phyloP scores from a whole-genome alignment of 2,329 filamentous ascomycete genomes.

The Neonectria sp. region DNA sequence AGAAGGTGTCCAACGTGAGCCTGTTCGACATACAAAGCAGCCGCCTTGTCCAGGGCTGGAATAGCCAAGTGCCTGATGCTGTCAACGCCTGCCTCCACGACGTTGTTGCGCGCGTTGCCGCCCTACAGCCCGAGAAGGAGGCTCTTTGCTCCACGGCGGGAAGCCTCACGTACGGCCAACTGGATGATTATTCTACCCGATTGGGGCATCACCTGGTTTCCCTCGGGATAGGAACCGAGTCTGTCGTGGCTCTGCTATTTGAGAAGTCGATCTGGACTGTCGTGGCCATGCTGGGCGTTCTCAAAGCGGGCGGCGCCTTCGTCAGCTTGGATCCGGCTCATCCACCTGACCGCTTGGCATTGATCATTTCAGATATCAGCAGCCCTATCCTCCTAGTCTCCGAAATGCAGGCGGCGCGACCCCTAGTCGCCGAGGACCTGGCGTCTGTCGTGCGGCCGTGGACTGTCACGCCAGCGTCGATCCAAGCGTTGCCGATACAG shows the following conservation, averaged over 20 bases:
- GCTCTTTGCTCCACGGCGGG: constrained; percentile 14
- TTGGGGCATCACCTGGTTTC: constrained; percentile 7
- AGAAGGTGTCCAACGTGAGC: constrained; percentile 16
- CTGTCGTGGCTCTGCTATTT: constrained; percentile 49
- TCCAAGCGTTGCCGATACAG: constrained; percentile 4
- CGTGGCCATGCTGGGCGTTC: constrained; percentile 42
- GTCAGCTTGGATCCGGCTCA: constrained; percentile 28
- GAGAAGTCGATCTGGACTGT: constrained; percentile 43
- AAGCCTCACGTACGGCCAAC: constrained; percentile 15
- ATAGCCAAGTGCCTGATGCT: constrained; percentile 11
- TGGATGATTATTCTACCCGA: constrained; percentile 11
- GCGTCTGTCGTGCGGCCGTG: neutral
- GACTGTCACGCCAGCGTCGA: constrained; percentile 13
- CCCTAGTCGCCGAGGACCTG: constrained; percentile 11
- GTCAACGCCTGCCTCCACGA: constrained; percentile 15
- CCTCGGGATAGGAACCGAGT: neutral
- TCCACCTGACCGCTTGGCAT: constrained; percentile 8
- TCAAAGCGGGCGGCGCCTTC: constrained; percentile 47
- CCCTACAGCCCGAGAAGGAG: constrained; percentile 4
- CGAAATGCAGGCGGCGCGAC: constrained; percentile 1
- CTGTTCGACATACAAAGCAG: constrained; percentile 8
- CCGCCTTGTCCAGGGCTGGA: constrained; percentile 16
- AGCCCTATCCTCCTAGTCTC: constrained; percentile 19
- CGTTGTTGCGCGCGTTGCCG: neutral
- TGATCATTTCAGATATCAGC: constrained; percentile 16